Conservation (phyloP, 768 basidiomycete genomes). For the Sporobolomyces roseus region DNA sequence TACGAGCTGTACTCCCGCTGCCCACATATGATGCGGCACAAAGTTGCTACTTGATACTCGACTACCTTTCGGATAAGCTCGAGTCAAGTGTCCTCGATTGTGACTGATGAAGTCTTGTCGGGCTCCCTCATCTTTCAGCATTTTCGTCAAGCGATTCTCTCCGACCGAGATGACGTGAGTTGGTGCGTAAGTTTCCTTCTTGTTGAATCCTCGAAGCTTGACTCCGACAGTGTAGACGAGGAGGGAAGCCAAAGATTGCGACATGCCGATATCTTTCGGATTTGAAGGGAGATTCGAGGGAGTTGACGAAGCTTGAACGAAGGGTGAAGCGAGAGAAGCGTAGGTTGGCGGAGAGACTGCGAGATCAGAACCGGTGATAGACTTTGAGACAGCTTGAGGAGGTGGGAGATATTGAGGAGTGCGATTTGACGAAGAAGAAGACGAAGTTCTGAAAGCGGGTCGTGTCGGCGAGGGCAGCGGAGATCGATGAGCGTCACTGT, state of each 20-base stretch:
- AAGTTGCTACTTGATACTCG: conserved; percentile 81
- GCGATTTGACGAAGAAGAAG: conserved; percentile 14
- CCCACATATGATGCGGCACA: conserved; percentile 84
- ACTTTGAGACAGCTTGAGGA: neutral
- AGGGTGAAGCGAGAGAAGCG: neutral
- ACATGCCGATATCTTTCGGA: conserved; percentile 55
- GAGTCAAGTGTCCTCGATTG: conserved; percentile 71
- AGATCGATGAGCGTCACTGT: conserved; percentile 3
- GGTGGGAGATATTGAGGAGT: conserved; percentile 4
- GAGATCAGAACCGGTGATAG: conserved; percentile 5
- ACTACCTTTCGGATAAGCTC: conserved; percentile 80
- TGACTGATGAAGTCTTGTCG: conserved; percentile 68
- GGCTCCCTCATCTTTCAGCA: conserved; percentile 56
- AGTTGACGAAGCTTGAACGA: neutral
- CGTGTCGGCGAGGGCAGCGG: conserved; percentile 9
- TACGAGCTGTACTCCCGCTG: conserved; percentile 78
- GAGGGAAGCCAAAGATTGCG: conserved; percentile 64
- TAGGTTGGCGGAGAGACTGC: neutral
- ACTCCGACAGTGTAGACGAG: conserved; percentile 94
- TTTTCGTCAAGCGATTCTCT: conserved; percentile 71
- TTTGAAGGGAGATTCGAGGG: conserved; percentile 9
- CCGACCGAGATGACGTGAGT: conserved; percentile 92
- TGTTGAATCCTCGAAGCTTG: conserved; percentile 67
- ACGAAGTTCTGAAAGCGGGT: conserved; percentile 3
- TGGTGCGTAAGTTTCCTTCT: conserved; percentile 75